A percentile compares a stretch with the other conserved stretches of the same genome.
These are phyloP conservation scores for Sphaerulina populicola DNA, from an alignment of 2,329 filamentous ascomycete genomes.

Conservation along the genomic window DNA sequence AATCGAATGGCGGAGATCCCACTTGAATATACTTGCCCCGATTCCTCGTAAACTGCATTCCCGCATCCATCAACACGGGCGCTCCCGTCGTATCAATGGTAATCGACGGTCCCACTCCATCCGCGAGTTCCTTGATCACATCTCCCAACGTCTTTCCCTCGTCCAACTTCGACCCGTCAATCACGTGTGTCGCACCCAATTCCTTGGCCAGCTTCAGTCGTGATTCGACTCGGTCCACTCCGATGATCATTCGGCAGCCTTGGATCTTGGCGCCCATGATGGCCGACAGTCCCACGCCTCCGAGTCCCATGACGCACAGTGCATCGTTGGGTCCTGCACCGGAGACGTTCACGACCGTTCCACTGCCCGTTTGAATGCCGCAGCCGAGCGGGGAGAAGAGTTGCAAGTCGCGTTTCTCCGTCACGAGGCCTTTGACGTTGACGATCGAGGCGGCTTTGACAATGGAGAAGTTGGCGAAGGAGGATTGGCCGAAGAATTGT, in stretches of 20 bases:
- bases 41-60: slow-evolving; percentile 38
- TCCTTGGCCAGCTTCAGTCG: slow-evolving; percentile 36
- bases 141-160: slow-evolving; percentile 31
- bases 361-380: slow-evolving; percentile 42
- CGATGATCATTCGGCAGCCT: slow-evolving; percentile 36
- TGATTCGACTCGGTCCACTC: slow-evolving; percentile 34
- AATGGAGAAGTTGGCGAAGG: slow-evolving; percentile 37
- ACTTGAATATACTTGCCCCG: slow-evolving; percentile 46
- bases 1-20: slow-evolving; percentile 41
- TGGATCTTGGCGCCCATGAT: slow-evolving; percentile 44
- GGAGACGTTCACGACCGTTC: slow-evolving; percentile 37
- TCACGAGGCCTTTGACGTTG: slow-evolving; percentile 36
- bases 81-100: slow-evolving; percentile 47
- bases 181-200: slow-evolving; percentile 36
- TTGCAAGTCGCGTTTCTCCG: slow-evolving; percentile 36
- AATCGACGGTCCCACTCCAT: slow-evolving; percentile 38
- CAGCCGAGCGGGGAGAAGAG: slow-evolving; percentile 42
- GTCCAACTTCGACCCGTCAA: slow-evolving; percentile 32
- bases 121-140: slow-evolving; percentile 33
- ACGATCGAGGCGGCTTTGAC: slow-evolving; percentile 37
- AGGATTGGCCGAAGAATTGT: slow-evolving; percentile 45
- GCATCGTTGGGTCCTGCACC: slow-evolving; percentile 33
- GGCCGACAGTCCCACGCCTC: slow-evolving; percentile 42
- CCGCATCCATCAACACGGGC: slow-evolving; percentile 37
- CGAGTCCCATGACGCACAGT: slow-evolving; percentile 40